A percentile compares a stretch with the other conserved stretches of the same genome.
These are phyloP conservation scores for Torulaspora quercuum DNA, from an alignment of 805 yeast genomes.

Conservation along the genomic window DNA sequence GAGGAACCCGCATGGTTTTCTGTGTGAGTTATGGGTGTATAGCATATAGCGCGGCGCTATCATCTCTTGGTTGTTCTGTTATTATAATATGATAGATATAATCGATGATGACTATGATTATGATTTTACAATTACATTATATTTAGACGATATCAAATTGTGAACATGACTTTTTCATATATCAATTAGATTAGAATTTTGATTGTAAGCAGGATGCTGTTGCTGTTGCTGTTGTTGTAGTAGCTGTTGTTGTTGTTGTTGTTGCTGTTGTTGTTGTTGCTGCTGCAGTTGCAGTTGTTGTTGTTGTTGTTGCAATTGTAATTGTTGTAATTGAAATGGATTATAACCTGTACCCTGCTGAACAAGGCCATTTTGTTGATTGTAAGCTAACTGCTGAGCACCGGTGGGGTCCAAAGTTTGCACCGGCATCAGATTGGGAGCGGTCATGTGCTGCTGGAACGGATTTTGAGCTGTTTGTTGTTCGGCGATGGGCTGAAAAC, in stretches of 20 bases:
- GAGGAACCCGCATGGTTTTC: too few relatives aligned
- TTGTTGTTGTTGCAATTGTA: constrained; percentile 10
- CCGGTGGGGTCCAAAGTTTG: constrained; percentile 8
- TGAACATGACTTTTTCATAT: too few relatives aligned
- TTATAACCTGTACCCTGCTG: constrained; percentile 12
- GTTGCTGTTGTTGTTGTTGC: constrained; percentile 13
- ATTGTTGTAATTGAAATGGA: constrained; percentile 14
- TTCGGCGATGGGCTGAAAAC: constrained; percentile 12
- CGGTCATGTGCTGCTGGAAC: constrained; percentile 11
- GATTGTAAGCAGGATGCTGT: constrained; percentile 15
- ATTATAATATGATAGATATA: too few relatives aligned
- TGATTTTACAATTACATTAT: constrained; percentile 7
- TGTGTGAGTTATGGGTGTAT: too few relatives aligned
- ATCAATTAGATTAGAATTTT: constrained; percentile 32
- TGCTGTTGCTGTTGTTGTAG: constrained; percentile 17
- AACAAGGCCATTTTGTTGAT: constrained; percentile 13
- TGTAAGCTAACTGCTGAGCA: constrained; percentile 17
- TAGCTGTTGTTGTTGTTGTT: constrained; percentile 12
- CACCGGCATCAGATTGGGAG: constrained; percentile 3
- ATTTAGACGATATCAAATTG: too few relatives aligned
- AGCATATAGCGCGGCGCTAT: constrained; percentile 11
- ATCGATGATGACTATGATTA: too few relatives aligned
- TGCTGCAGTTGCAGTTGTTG: constrained; percentile 9
- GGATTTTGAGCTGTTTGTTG: constrained; percentile 12
- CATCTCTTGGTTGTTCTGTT: constrained; percentile 2